Base-by-base conservation (phyloP, 306 rosid species). In the Acmispon strigosus region DNA sequence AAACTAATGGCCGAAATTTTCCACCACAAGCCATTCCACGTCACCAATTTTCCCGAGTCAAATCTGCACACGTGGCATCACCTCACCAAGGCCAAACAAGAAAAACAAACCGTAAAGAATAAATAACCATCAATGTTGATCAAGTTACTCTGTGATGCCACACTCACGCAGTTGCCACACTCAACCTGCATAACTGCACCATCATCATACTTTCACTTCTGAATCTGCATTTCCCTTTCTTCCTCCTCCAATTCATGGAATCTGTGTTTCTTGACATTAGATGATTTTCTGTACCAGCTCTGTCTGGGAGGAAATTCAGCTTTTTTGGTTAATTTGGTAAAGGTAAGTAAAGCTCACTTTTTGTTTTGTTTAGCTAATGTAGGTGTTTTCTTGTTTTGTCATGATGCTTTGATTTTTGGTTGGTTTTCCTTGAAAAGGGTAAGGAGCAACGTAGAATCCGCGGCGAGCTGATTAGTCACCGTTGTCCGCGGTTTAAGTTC, bases 261-360 rank as follows among this genome's bases (percentile, higher is more conserved):
- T 72, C 13, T 20, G 10, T 10, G 9, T 69, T 71, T 59, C 72
- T 68, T 16, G 78, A 78, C 78, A 16, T 72, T 73, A 70, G 72
- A 15, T 80, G 81, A 82, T 59, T 18, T 18, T 62, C 10, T 39
- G 16, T 39, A 47, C 29, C 32, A 29, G 7, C 53, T 10, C 15
- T 50, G 19, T 58, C 2, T 9, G 50, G 66, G 76, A 36, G 76
- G 78, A 72, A 61, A 39, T 72, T 53, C 76, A 36, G 32, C 59
- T 8, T 39, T 82, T 53, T 83, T 43, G 18, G 34, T 58, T 60
- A 14, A 32, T 32, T 6, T 32, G 27, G 72, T 73, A 45, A 66
- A 69, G 62, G 10, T 24, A 43, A 62, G 10, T 24, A 43, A 62
- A 3, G 24, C 64, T 53, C 47, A n/a, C 58, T 54, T 29, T 2